A percentile compares a stretch with the other conserved stretches of the same genome.
Evolutionary conservation across 805 yeast genomes (phyloP).

Genomic region (Candida multigemmis): DNA sequence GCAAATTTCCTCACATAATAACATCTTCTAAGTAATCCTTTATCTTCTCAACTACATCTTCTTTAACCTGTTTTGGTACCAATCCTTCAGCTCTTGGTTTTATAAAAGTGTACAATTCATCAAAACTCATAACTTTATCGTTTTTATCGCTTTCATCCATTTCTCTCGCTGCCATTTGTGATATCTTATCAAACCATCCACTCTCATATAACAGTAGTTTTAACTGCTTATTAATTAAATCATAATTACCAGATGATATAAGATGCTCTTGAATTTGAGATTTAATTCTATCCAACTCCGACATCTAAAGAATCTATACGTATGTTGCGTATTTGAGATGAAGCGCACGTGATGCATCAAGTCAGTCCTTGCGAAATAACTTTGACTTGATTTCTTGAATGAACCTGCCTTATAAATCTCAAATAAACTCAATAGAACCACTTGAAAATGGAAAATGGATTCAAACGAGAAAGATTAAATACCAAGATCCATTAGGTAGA

Average conservation of each 20-base stretch:
- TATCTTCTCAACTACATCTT: constrained; percentile 50
- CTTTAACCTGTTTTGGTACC: constrained; percentile 61
- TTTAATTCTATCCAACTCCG: constrained; percentile 35
- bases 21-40: constrained; percentile 46
- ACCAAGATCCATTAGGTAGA: constrained; percentile 62
- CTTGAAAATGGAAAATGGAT: constrained; percentile 35
- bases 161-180: constrained; percentile 42
- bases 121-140: constrained; percentile 34
- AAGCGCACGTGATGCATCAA: not conserved
- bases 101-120: constrained; percentile 39
- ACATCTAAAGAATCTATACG: constrained; percentile 5
- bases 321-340: not conserved
- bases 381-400: constrained; percentile 1
- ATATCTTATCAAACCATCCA: constrained; percentile 82
- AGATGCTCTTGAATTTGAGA: constrained; percentile 63
- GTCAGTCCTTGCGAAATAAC: constrained; percentile 1
- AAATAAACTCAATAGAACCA: constrained; percentile 20
- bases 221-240: constrained; percentile 55
- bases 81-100: constrained; percentile 61
- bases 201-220: constrained; percentile 59
- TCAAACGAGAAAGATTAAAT: constrained; percentile 54
- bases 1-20: constrained; percentile 14
- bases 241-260: constrained; percentile 74
- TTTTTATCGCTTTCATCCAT: constrained; percentile 23
- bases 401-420: constrained; percentile 28